Conservation (phyloP, 495 filamentous ascomycete genomes). For the Lichenothelia convexa region DNA sequence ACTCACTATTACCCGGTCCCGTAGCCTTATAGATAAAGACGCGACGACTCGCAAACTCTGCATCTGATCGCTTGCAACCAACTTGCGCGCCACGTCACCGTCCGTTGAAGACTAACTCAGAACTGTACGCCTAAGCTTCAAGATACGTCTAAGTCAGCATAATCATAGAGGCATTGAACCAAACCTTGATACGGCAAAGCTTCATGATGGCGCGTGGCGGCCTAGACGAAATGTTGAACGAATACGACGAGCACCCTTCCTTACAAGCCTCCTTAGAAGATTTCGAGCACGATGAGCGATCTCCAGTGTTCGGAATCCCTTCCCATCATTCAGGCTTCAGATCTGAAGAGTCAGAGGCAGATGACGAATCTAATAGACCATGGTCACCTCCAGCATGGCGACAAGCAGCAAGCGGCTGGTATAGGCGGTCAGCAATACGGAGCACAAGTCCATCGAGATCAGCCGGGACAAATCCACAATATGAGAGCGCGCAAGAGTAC, state of each 20-base stretch:
- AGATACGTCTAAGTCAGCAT: too few species aligned
- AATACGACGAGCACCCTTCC: conserved; percentile 30
- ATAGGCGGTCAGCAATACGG: conserved; percentile 34
- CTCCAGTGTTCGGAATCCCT: conserved; percentile 41
- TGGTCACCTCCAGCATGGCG: conserved; percentile 45
- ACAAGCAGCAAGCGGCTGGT: conserved; percentile 41
- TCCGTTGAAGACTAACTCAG: too few species aligned
- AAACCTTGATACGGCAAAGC: neutral
- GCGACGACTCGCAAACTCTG: too few species aligned
- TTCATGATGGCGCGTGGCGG: neutral
- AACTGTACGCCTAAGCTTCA: too few species aligned
- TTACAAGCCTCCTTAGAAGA: conserved; percentile 59
- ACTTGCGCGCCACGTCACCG: too few species aligned
- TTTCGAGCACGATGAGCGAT: conserved; percentile 42
- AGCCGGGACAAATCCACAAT: conserved; percentile 34
- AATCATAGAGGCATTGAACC: too few species aligned
- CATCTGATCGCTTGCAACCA: too few species aligned
- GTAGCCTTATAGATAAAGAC: too few species aligned
- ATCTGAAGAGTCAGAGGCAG: conserved; percentile 16
- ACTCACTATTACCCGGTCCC: too few species aligned
- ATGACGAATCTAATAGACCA: conserved; percentile 23
- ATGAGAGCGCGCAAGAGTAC: conserved; percentile 35
- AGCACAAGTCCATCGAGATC: conserved; percentile 31
- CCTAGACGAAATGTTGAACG: neutral
- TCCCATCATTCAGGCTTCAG: conserved; percentile 64